These are phyloP conservation scores for Iodosphaeria phyllophila DNA, from an alignment of 2,329 filamentous ascomycete species.

Conservation along the genomic window DNA sequence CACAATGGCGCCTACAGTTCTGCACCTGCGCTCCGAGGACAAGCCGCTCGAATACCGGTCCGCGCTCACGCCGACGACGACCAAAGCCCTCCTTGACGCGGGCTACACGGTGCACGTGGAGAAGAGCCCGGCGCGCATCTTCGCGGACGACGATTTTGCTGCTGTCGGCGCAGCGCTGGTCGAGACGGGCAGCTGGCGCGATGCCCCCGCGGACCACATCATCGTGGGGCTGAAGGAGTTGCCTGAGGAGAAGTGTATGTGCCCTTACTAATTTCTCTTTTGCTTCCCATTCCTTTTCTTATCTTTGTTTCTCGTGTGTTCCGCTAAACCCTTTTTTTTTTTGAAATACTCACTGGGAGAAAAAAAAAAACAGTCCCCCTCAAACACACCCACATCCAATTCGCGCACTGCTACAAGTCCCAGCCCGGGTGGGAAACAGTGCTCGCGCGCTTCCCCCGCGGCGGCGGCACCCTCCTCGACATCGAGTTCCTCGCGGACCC, in stretches of 20 bases:
- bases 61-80: constrained; percentile 19
- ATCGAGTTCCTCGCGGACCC: constrained; percentile 67
- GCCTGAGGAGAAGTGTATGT: constrained; percentile 45
- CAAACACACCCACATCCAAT: constrained; percentile 54
- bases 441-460: constrained; percentile 60
- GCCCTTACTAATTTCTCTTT: not conserved
- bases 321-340: not conserved
- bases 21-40: constrained; percentile 39
- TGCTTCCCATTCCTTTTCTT: not conserved
- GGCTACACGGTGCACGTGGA: constrained; percentile 54
- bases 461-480: constrained; percentile 62
- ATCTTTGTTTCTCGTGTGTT: not conserved
- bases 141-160: constrained; percentile 40
- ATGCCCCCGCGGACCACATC: constrained; percentile 48
- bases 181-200: constrained; percentile 45
- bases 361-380: constrained; percentile 30
- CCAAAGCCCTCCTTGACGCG: constrained; percentile 45
- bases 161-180: constrained; percentile 46
- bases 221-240: constrained; percentile 67
- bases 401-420: constrained; percentile 58
- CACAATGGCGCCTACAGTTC: constrained; percentile 15
- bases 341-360: not conserved
- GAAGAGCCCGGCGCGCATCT: constrained; percentile 47
- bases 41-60: constrained; percentile 39
- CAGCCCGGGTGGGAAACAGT: constrained; percentile 66